Conservation (phyloP, 164 flowering plant genomes). For the Vitis riparia region DNA sequence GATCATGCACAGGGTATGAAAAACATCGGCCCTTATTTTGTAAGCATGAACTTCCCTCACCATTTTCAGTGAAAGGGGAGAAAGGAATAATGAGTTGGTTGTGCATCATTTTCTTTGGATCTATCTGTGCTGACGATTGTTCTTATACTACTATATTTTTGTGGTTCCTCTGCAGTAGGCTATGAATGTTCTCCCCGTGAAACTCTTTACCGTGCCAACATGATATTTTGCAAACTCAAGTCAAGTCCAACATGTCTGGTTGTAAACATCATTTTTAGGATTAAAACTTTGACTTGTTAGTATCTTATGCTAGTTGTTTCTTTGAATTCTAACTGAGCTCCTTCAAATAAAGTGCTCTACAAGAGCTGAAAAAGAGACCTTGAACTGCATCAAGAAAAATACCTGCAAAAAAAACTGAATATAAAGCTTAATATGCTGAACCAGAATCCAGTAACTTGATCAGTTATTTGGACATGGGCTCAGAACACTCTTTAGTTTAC, state of each 20-base stretch:
- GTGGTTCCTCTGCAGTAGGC: background rate
- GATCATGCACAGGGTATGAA: too few relatives aligned
- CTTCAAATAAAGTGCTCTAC: slow-evolving; percentile 30
- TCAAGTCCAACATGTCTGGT: too few relatives aligned
- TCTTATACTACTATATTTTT: background rate
- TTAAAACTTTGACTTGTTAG: too few relatives aligned
- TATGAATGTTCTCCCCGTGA: background rate
- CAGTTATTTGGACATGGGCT: slow-evolving; percentile 38
- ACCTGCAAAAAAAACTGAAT: slow-evolving; percentile 31
- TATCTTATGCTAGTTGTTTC: too few relatives aligned
- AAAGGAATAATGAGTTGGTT: background rate
- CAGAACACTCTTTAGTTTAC: slow-evolving; percentile 48
- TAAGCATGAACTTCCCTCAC: too few relatives aligned
- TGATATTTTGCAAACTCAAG: too few relatives aligned
- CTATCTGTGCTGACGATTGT: background rate
- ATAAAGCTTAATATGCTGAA: slow-evolving; percentile 28
- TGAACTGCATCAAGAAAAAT: slow-evolving; percentile 34
- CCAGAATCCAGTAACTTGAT: slow-evolving; percentile 22
- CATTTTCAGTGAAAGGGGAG: too few relatives aligned
- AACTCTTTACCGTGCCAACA: background rate
- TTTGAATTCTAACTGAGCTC: too few relatives aligned
- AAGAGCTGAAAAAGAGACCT: slow-evolving; percentile 33
- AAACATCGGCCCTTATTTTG: too few relatives aligned
- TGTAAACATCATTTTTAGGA: too few relatives aligned
- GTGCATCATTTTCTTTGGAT: background rate